Percentiles rank a stretch among this genome's conserved stretches.
Conservation (phyloP, 495 filamentous ascomycete genomes). For the Achaetomiella virescens region DNA sequence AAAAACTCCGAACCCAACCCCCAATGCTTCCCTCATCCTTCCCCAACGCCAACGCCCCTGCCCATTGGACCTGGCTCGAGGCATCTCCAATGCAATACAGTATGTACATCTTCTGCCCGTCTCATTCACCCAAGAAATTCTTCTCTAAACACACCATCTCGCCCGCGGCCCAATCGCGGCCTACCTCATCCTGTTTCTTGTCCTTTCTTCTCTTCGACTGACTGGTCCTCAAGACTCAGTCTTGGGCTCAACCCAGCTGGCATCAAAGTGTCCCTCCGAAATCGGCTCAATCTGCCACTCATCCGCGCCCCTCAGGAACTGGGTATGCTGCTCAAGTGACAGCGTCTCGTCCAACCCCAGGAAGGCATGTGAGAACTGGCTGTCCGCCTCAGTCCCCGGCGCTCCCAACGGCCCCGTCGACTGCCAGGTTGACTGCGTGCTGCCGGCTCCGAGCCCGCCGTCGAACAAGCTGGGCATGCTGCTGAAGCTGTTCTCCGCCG, state of each 20-base stretch:
- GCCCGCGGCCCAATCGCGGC: not conserved
- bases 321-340: conserved; percentile 19
- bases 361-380: conserved; percentile 17
- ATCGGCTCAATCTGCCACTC: conserved; percentile 33
- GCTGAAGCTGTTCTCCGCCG: conserved; percentile 7
- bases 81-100: not conserved
- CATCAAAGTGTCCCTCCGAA: conserved; percentile 23
- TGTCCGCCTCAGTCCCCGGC: conserved; percentile 10
- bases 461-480: conserved; percentile 12
- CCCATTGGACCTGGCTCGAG: not conserved
- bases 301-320: conserved; percentile 17
- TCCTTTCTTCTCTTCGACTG: not conserved
- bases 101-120: not conserved
- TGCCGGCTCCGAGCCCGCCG: not conserved
- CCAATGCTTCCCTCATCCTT: not conserved
- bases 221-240: conserved; percentile 1
- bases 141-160: not conserved
- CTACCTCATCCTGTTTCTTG: too few relatives aligned
- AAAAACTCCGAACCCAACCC: too few relatives aligned
- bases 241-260: conserved; percentile 21
- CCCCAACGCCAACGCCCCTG: conserved; percentile 1
- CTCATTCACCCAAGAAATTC: not conserved
- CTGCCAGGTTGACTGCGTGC: conserved; percentile 15
- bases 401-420: conserved; percentile 20
- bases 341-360: conserved; percentile 23